These are phyloP conservation scores for Tylopilus felleus DNA, from an alignment of 768 basidiomycete genomes.

Conservation along the genomic window DNA sequence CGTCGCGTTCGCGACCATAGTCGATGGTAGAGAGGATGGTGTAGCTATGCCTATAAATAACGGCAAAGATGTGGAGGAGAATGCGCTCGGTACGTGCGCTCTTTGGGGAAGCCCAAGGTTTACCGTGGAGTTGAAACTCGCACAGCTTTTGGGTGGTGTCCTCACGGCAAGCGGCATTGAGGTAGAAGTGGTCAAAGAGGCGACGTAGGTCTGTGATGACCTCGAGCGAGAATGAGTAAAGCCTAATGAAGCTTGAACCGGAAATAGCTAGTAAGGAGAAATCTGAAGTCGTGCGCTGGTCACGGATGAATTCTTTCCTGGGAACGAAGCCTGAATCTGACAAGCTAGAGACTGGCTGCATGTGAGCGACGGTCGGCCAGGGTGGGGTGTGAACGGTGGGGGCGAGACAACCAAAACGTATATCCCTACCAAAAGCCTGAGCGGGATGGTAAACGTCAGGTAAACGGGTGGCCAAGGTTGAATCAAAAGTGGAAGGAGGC, in stretches of 20 bases:
- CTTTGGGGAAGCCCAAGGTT: constrained; percentile 73
- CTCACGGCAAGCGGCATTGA: constrained; percentile 49
- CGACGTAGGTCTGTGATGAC: constrained; percentile 53
- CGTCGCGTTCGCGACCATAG: constrained; percentile 75
- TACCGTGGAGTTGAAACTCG: constrained; percentile 65
- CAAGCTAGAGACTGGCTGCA: constrained; percentile 31
- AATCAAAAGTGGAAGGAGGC: constrained; percentile 29
- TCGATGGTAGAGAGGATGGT: constrained; percentile 65
- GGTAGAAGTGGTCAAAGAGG: constrained; percentile 47
- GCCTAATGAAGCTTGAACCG: constrained; percentile 57
- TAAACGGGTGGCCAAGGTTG: constrained; percentile 34
- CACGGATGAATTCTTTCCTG: constrained; percentile 68
- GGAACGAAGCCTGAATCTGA: constrained; percentile 57
- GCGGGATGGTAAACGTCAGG: constrained; percentile 37
- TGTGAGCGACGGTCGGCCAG: constrained; percentile 26
- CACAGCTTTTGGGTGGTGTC: constrained; percentile 54
- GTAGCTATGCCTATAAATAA: constrained; percentile 63
- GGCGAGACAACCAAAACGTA: constrained; percentile 24
- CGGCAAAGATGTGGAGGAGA: constrained; percentile 60
- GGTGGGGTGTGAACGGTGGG: constrained; percentile 20
- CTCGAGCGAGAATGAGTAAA: constrained; percentile 63
- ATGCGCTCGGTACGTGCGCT: constrained; percentile 63
- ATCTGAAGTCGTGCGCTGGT: constrained; percentile 50
- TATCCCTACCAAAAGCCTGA: constrained; percentile 22
- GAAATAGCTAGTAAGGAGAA: constrained; percentile 73